Evolutionary conservation across 2,329 filamentous ascomycete species (phyloP).

Genomic region (Huntiella bhutanensis): DNA sequence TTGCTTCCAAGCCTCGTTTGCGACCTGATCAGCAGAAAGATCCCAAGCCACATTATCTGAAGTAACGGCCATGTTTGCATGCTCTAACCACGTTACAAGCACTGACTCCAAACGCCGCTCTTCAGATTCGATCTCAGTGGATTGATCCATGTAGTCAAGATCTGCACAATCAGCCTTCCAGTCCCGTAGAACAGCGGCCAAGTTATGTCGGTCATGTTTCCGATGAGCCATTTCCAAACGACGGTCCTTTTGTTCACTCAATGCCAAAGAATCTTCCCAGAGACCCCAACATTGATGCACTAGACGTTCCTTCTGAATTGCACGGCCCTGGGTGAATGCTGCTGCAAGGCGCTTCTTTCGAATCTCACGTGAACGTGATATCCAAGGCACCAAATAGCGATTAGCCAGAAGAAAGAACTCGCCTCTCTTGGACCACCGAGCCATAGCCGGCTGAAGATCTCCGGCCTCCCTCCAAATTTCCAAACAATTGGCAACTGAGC

Average conservation of each 20-base stretch:
- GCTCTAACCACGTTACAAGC: slow-evolving; percentile 6
- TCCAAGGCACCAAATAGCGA: slow-evolving; percentile 17
- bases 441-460: slow-evolving; percentile 9
- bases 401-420: slow-evolving; percentile 16
- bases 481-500: neutral
- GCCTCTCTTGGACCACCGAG: slow-evolving; percentile 11
- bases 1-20: slow-evolving; percentile 10
- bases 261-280: slow-evolving; percentile 5
- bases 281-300: slow-evolving; percentile 11
- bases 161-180: neutral
- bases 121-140: slow-evolving; percentile 1
- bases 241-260: slow-evolving; percentile 1
- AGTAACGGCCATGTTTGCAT: slow-evolving; percentile 1
- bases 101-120: slow-evolving; percentile 1
- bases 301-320: slow-evolving; percentile 10
- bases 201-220: slow-evolving; percentile 3
- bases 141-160: slow-evolving; percentile 1
- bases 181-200: neutral
- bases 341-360: slow-evolving; percentile 12
- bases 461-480: slow-evolving; percentile 6
- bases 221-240: slow-evolving; percentile 3
- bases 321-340: slow-evolving; percentile 10
- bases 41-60: slow-evolving; percentile 3
- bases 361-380: slow-evolving; percentile 13
- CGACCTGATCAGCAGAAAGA: slow-evolving; percentile 7